phyloP scores from a whole-genome alignment of 768 basidiomycete genomes.

The Boletus reticulatus region DNA sequence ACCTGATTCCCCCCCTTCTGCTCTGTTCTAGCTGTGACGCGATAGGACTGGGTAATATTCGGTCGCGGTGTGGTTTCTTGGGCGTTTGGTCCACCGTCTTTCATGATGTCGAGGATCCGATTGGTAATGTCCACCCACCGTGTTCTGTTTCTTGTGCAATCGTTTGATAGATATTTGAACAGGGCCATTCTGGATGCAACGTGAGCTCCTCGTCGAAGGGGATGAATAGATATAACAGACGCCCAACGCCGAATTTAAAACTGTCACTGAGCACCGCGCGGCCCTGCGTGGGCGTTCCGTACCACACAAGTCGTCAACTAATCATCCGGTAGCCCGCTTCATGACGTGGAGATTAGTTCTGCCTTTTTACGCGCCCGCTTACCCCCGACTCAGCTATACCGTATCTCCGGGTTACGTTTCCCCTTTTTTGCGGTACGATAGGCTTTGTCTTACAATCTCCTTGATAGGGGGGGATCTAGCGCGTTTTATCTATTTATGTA shows the following conservation, averaged over 20 bases:
- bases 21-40: conserved; percentile 52
- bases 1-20: neutral
- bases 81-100: conserved; percentile 51
- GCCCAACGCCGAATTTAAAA: neutral
- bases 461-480: neutral
- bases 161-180: neutral
- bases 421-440: neutral
- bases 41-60: conserved; percentile 58
- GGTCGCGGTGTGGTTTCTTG: conserved; percentile 58
- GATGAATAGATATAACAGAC: conserved; percentile 13
- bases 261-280: neutral
- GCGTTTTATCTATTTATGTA: neutral
- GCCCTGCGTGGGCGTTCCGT: too few relatives aligned
- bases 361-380: neutral
- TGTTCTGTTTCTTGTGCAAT: neutral
- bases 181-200: conserved; percentile 33
- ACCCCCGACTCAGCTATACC: neutral
- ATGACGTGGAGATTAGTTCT: neutral
- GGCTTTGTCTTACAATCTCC: neutral
- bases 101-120: conserved; percentile 46
- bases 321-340: too few relatives aligned
- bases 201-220: conserved; percentile 21
- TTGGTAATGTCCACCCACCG: conserved; percentile 33
- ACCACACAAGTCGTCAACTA: too few relatives aligned
- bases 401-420: neutral